Percentiles rank a stretch among this genome's conserved stretches.
phyloP scores from a whole-genome alignment of 495 filamentous ascomycete genomes.

The Trypethelium eluteriae region DNA sequence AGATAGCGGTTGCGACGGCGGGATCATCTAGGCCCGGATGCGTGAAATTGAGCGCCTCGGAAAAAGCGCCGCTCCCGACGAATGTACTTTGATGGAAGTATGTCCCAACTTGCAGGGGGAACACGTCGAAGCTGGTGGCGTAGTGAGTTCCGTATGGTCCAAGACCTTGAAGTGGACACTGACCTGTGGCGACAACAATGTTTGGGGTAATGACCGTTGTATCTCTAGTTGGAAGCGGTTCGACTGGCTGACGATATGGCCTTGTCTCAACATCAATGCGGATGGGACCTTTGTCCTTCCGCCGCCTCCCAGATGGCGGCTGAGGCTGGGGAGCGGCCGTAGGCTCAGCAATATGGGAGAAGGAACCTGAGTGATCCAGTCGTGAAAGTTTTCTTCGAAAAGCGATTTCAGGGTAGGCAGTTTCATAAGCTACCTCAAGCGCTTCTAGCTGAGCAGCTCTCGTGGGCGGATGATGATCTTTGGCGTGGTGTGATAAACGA shows the following conservation, averaged over 20 bases:
- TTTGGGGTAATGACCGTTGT: neutral
- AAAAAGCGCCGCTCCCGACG: slow-evolving; percentile 63
- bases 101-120: slow-evolving; percentile 55
- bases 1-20: slow-evolving; percentile 9
- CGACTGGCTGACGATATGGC: slow-evolving; percentile 34
- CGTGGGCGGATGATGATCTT: neutral
- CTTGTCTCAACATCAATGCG: slow-evolving; percentile 30
- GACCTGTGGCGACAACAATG: neutral
- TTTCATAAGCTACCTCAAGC: slow-evolving; percentile 27
- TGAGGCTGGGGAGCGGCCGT: neutral
- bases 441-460: slow-evolving; percentile 32
- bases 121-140: slow-evolving; percentile 65
- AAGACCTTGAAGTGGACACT: slow-evolving; percentile 45
- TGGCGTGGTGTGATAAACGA: neutral
- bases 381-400: slow-evolving; percentile 20
- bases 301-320: slow-evolving; percentile 13
- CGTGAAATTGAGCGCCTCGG: slow-evolving; percentile 19
- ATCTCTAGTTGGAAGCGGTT: slow-evolving; percentile 29
- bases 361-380: neutral
- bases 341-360: neutral
- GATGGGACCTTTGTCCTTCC: slow-evolving; percentile 24
- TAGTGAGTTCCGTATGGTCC: slow-evolving; percentile 57
- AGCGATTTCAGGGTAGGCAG: slow-evolving; percentile 23
- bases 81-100: slow-evolving; percentile 73
- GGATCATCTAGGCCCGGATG: slow-evolving; percentile 41